Base-by-base conservation (phyloP, 148 eudicot species). In the Cornus florida region DNA sequence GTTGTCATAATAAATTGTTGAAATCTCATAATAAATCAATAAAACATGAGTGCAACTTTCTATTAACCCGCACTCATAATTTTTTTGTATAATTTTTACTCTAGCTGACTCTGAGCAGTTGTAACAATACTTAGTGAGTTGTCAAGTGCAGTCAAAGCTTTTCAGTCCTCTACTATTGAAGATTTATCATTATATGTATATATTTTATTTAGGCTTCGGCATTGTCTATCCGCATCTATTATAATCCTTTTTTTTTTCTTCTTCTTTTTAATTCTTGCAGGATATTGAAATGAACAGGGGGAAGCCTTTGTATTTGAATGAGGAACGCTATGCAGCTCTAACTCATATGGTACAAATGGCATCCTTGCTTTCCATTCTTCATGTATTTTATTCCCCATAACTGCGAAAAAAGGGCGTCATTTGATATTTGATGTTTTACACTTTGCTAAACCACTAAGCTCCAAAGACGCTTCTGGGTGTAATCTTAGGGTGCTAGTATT, bases 321-420 rank as follows among this genome's bases (percentile, higher is more conserved):
- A 93, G 77, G 99, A 96, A 77, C 96, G 99, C 64, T 93, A 93
- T 85, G 98, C 99, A 67, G 92, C 91, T 76, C 87, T 96, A 78
- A 92, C 90, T 67, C 87, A 91, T 82, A 90, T 96, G 99, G 99
- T 96, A 87, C 83, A 74, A 71, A 41, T 31, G 65, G 56, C 39
- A 56, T 84, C 48, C 28, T 31, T 79, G 70, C 39, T 19, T 22
- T 43, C 0, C 48, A 4, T 65, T 7, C 9, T 6, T 6, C 23
- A 20, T 62, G 2, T 62, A 12, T 48, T 66, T 66, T 20, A 10
- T 66, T 66, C 32, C 71, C 39, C 17, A 7, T 31, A 24, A 28
- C 10, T 23, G 57, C 19, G 7, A 20, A 35, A 75, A 35, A 43
- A 46, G 66, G 14, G 20, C 62, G 28, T 28, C 62, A 0, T 13